A percentile compares a stretch with the other conserved stretches of the same genome.
phyloP scores from a whole-genome alignment of 805 yeast species.

The Novakomyces olei region DNA sequence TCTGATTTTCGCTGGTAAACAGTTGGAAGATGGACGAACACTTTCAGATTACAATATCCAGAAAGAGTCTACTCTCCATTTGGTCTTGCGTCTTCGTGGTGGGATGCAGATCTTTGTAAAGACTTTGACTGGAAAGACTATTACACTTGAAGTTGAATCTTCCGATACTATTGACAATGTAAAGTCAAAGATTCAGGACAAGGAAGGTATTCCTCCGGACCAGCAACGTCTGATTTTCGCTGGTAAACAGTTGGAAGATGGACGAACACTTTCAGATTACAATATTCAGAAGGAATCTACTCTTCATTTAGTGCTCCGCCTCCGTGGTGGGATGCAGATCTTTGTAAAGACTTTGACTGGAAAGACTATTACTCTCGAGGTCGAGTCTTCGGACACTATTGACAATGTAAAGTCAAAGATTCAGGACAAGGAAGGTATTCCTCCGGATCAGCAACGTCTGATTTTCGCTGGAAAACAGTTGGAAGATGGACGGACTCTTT shows the following conservation, averaged over 20 bases:
- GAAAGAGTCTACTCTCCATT: constrained; percentile 89
- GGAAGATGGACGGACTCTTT: constrained; percentile 85
- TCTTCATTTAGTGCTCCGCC: constrained; percentile 59
- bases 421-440: constrained; percentile 91
- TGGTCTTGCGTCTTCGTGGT: constrained; percentile 95
- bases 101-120: constrained; percentile 90
- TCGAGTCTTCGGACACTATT: constrained; percentile 85
- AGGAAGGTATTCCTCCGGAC: constrained; percentile 93
- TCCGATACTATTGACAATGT: constrained; percentile 90
- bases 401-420: constrained; percentile 89
- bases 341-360: constrained; percentile 80
- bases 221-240: constrained; percentile 89
- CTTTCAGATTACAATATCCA: constrained; percentile 94
- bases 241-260: constrained; percentile 90
- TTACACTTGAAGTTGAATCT: constrained; percentile 74
- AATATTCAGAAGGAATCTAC: constrained; percentile 90
- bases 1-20: constrained; percentile 90
- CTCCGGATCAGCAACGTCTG: constrained; percentile 90
- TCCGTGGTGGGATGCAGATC: constrained; percentile 87
- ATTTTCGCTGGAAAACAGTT: constrained; percentile 92
- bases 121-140: constrained; percentile 77
- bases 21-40: constrained; percentile 88
- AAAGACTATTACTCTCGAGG: constrained; percentile 72
- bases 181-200: constrained; percentile 85
- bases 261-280: constrained; percentile 83